These are phyloP conservation scores for Colletotrichum tropicale DNA, from an alignment of 2,329 filamentous ascomycete genomes.

Conservation along the genomic window DNA sequence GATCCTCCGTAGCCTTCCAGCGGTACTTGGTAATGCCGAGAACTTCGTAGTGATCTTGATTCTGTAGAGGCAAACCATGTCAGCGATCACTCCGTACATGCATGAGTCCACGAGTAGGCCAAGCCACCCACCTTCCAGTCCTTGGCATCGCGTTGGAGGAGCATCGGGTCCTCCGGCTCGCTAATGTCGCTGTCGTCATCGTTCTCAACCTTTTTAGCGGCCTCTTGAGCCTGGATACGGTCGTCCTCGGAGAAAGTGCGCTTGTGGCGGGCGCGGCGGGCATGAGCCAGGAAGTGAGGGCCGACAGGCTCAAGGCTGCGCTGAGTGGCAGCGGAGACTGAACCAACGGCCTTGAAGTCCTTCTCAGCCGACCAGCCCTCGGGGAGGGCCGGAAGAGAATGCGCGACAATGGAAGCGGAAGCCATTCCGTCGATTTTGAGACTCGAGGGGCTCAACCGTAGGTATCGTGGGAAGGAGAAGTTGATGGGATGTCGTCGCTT, in stretches of 20 bases:
- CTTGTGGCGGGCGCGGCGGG: constrained; percentile 92
- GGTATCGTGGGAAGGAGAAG: neutral
- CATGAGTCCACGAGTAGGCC: neutral
- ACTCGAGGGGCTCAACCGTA: constrained; percentile 7
- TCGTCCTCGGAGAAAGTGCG: constrained; percentile 99
- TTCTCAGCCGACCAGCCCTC: constrained; percentile 86
- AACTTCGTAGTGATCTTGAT: constrained; percentile 97
- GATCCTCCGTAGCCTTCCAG: constrained; percentile 91
- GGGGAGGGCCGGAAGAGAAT: constrained; percentile 77
- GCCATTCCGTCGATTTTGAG: constrained; percentile 59
- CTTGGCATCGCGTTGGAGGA: constrained; percentile 93
- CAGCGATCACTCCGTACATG: neutral
- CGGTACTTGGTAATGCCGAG: constrained; percentile 93
- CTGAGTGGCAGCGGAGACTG: constrained; percentile 77
- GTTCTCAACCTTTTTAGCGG: constrained; percentile 93
- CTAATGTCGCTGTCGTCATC: constrained; percentile 90
- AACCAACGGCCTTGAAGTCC: constrained; percentile 85
- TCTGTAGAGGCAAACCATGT: constrained; percentile 49
- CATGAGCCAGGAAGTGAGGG: constrained; percentile 96
- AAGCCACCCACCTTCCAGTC: constrained; percentile 86
- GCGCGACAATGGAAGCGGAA: constrained; percentile 61
- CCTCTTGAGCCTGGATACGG: constrained; percentile 93
- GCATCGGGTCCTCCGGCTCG: constrained; percentile 90
- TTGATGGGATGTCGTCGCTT: neutral
- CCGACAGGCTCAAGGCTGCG: constrained; percentile 95